Evolutionary conservation across 805 yeast species (phyloP).

Genomic region (Torulaspora quercuum): DNA sequence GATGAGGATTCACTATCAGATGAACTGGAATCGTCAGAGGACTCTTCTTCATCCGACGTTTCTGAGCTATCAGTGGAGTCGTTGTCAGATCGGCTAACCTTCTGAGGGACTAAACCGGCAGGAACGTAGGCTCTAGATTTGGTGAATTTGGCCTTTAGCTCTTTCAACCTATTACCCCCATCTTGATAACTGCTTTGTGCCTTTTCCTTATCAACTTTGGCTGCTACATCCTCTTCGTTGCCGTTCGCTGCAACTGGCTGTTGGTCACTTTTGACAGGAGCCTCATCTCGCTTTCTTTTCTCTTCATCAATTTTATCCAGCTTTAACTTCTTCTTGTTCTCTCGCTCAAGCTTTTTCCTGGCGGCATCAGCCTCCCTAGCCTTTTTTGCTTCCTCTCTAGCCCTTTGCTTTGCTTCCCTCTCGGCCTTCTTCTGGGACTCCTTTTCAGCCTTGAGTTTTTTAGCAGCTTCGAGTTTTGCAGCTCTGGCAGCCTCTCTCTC

Average conservation of each 20-base stretch:
- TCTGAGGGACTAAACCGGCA: conserved; percentile 13
- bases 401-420: conserved; percentile 13
- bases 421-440: conserved; percentile 16
- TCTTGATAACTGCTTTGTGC: conserved; percentile 3
- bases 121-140: conserved; percentile 18
- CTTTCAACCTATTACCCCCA: conserved; percentile 15
- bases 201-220: conserved; percentile 1
- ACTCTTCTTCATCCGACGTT: conserved; percentile 11
- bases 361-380: conserved; percentile 14
- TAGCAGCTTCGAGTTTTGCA: conserved; percentile 9
- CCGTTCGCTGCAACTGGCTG: not conserved
- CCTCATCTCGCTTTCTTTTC: conserved; percentile 6
- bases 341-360: conserved; percentile 10
- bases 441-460: conserved; percentile 8
- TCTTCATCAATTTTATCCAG: conserved; percentile 7
- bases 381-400: conserved; percentile 16
- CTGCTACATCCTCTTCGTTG: not conserved
- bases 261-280: conserved; percentile 1
- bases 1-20: conserved; percentile 31
- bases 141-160: conserved; percentile 20
- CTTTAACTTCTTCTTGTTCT: conserved; percentile 12
- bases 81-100: conserved; percentile 9
- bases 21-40: conserved; percentile 22
- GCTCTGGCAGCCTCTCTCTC: conserved; percentile 8
- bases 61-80: conserved; percentile 3